phyloP scores from a whole-genome alignment of 192 early-diverging fungal species.

The Dimargaris cristalligena region DNA sequence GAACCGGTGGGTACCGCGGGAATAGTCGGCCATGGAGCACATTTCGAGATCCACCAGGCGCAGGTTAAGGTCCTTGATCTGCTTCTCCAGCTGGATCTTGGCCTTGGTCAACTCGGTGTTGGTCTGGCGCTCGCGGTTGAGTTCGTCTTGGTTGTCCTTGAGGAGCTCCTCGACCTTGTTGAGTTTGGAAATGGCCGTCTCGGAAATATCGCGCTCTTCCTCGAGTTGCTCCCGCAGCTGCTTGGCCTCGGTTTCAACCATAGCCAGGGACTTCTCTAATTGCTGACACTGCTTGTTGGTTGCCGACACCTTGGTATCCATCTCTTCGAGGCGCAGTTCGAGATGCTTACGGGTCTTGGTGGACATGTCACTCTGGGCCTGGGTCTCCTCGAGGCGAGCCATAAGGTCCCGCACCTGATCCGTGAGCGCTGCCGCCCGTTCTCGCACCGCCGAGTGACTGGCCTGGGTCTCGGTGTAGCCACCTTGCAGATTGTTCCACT shows the following conservation, averaged over 20 bases:
- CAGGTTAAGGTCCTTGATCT: slow-evolving; percentile 59
- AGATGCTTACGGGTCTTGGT: slow-evolving; percentile 55
- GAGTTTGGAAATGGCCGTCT: slow-evolving; percentile 45
- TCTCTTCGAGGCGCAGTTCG: slow-evolving; percentile 59
- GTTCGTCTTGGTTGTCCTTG: slow-evolving; percentile 34
- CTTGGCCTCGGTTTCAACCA: slow-evolving; percentile 55
- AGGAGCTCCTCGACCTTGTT: slow-evolving; percentile 27
- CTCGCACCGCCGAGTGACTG: slow-evolving; percentile 42
- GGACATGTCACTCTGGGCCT: slow-evolving; percentile 39
- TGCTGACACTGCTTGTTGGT: background rate
- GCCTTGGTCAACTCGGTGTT: slow-evolving; percentile 64
- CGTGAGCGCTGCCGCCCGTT: slow-evolving; percentile 33
- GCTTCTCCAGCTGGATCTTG: slow-evolving; percentile 60
- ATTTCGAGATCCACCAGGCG: slow-evolving; percentile 65
- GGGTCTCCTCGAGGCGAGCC: slow-evolving; percentile 43
- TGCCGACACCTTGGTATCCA: slow-evolving; percentile 20
- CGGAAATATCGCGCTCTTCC: slow-evolving; percentile 51
- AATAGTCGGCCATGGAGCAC: slow-evolving; percentile 36
- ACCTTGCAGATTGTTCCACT: slow-evolving; percentile 51
- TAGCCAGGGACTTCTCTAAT: slow-evolving; percentile 36
- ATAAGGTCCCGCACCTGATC: slow-evolving; percentile 41
- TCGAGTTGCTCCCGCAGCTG: slow-evolving; percentile 53
- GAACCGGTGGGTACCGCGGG: slow-evolving; percentile 34
- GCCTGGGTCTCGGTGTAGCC: slow-evolving; percentile 40
- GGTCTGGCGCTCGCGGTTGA: slow-evolving; percentile 43